These are phyloP conservation scores for Tolypocladium nubicola DNA, from an alignment of 2,329 filamentous ascomycete genomes.

Conservation along the genomic window DNA sequence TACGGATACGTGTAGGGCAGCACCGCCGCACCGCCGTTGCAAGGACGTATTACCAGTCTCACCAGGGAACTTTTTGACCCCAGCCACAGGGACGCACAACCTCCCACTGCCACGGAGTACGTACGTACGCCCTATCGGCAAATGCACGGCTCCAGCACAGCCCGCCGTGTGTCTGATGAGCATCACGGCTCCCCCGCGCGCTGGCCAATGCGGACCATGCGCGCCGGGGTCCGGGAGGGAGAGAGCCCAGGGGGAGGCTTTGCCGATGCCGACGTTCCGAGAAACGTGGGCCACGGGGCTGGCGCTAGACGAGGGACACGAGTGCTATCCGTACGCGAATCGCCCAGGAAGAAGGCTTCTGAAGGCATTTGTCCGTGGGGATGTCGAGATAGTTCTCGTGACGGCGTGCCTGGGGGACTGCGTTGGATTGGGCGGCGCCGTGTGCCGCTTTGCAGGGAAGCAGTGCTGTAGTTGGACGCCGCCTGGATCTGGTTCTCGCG, in stretches of 20 bases:
- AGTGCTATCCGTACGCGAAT: not conserved
- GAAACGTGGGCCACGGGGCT: not conserved
- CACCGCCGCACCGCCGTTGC: not conserved
- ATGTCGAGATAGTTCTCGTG: not conserved
- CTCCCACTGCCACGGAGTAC: not conserved
- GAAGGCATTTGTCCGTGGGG: not conserved
- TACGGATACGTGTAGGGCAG: no score
- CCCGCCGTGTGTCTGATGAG: not conserved
- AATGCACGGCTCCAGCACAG: not conserved
- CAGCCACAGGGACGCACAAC: not conserved
- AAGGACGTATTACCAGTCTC: not conserved
- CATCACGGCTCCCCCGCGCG: not conserved
- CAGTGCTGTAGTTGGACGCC: no score
- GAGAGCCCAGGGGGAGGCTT: not conserved
- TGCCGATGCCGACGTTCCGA: conserved; percentile 5
- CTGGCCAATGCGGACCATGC: not conserved
- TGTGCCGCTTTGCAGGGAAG: not conserved
- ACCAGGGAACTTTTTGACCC: not conserved
- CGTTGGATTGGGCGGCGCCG: not conserved
- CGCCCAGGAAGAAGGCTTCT: no score
- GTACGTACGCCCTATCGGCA: not conserved
- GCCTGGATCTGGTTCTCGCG: no score
- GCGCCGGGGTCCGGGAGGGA: not conserved
- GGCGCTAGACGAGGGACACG: not conserved
- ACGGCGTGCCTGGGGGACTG: not conserved